Evolutionary conservation across 495 filamentous ascomycete genomes (phyloP).

Genomic region (Tuber indicum): DNA sequence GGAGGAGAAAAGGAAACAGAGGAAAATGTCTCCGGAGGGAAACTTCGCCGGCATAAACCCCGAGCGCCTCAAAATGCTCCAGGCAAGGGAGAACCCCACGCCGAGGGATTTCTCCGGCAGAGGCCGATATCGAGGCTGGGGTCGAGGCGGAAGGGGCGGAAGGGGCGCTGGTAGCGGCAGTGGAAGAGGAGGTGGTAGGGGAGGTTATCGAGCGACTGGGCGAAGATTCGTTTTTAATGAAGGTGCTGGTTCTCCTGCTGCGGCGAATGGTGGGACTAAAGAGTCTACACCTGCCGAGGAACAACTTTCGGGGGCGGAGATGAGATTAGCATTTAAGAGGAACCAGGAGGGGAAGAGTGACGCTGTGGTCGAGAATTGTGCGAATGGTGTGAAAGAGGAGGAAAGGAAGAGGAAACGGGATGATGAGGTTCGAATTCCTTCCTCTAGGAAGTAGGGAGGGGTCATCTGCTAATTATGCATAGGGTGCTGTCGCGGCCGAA

Average conservation of each 20-base stretch:
- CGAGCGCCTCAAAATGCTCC: constrained; percentile 37
- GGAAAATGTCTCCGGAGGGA: constrained; percentile 26
- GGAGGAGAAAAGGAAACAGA: background rate
- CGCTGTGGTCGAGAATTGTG: background rate
- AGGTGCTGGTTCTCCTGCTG: background rate
- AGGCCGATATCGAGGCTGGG: background rate
- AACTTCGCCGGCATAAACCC: constrained; percentile 35
- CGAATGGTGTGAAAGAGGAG: background rate
- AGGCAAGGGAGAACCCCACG: background rate
- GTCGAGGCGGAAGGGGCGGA: constrained; percentile 6
- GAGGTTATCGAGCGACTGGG: constrained; percentile 8
- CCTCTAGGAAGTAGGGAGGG: background rate
- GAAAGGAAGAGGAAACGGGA: constrained; percentile 33
- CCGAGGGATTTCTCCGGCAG: background rate
- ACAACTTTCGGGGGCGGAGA: background rate
- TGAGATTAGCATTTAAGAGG: constrained; percentile 7
- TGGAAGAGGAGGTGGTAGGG: constrained; percentile 10
- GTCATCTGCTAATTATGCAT: background rate
- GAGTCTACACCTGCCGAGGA: background rate
- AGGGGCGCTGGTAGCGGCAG: constrained; percentile 15
- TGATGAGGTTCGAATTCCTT: constrained; percentile 19
- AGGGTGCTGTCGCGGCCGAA: background rate
- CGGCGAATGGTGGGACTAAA: constrained; percentile 1
- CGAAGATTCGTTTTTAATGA: background rate
- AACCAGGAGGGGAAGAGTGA: constrained; percentile 17